A percentile compares a stretch with the other conserved stretches of the same genome.
phyloP scores from a whole-genome alignment of 805 yeast species.

The Naumovozyma baii region DNA sequence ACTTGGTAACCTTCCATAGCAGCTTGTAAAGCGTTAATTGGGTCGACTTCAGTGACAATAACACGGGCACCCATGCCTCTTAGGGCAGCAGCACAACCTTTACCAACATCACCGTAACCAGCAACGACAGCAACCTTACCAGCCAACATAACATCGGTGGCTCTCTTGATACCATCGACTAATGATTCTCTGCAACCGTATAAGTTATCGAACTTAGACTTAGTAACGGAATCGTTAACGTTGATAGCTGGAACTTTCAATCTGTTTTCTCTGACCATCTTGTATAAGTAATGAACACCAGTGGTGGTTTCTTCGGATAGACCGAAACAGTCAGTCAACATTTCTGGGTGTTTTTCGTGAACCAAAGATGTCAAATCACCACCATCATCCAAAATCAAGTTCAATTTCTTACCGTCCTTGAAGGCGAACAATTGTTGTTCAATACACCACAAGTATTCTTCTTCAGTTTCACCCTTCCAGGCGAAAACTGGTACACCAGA shows the following conservation, averaged over 20 bases:
- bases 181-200: constrained; percentile 99
- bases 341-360: constrained; percentile 96
- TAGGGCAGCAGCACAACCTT: constrained; percentile 98
- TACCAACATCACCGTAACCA: constrained; percentile 99
- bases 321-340: constrained; percentile 91
- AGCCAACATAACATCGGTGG: constrained; percentile 98
- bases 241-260: constrained; percentile 98
- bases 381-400: constrained; percentile 97
- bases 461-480: constrained; percentile 99
- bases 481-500: constrained; percentile 98
- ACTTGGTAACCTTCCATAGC: constrained; percentile 99
- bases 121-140: constrained; percentile 99
- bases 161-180: constrained; percentile 98
- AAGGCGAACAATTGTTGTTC: constrained; percentile 97
- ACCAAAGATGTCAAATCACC: constrained; percentile 96
- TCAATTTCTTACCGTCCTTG: constrained; percentile 91
- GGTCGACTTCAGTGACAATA: constrained; percentile 93
- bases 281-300: constrained; percentile 98
- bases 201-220: constrained; percentile 97
- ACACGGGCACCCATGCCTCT: constrained; percentile 99
- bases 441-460: constrained; percentile 98
- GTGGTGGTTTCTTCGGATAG: constrained; percentile 98
- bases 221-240: constrained; percentile 97
- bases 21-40: constrained; percentile 98
- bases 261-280: constrained; percentile 77